Evolutionary conservation across 306 rosid genomes (phyloP).

Genomic region (Hippophae tibetana): DNA sequence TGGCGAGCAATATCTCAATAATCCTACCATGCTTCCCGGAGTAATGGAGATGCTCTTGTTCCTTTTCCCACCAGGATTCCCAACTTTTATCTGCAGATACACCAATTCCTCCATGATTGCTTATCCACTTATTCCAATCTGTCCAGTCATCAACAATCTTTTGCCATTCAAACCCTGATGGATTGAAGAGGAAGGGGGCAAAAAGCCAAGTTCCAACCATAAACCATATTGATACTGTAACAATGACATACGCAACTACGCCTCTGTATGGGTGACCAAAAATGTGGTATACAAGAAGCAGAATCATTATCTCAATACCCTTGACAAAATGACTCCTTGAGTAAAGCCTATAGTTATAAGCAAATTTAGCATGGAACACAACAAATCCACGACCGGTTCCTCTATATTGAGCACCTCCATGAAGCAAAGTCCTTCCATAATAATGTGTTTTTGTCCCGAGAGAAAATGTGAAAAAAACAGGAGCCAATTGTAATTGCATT

Average conservation of each 20-base stretch:
- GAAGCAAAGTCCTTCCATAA: constrained; percentile 94
- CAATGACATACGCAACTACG: constrained; percentile 50
- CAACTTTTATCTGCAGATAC: constrained; percentile 74
- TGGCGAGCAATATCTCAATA: constrained; percentile 67
- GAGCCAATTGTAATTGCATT: constrained; percentile 91
- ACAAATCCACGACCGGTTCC: constrained; percentile 94
- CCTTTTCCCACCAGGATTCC: constrained; percentile 99
- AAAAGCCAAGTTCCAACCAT: constrained; percentile 96
- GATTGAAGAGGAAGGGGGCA: constrained; percentile 96
- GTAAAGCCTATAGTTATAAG: constrained; percentile 82
- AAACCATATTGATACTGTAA: constrained; percentile 85
- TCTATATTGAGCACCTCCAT: constrained; percentile 95
- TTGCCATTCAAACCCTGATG: constrained; percentile 99
- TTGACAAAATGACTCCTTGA: constrained; percentile 96
- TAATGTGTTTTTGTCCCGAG: constrained; percentile 95
- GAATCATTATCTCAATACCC: constrained; percentile 87
- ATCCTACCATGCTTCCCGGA: constrained; percentile 61
- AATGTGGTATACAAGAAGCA: constrained; percentile 76
- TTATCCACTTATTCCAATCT: constrained; percentile 96
- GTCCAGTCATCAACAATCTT: constrained; percentile 92
- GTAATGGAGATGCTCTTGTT: constrained; percentile 64
- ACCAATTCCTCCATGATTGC: constrained; percentile 83
- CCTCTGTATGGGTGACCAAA: constrained; percentile 68
- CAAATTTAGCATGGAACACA: constrained; percentile 94
- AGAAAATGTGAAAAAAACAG: constrained; percentile 89